A percentile compares a stretch with the other conserved stretches of the same genome.
These are phyloP conservation scores for Populus euphratica DNA, from an alignment of 345 rosid genomes.

Conservation along the genomic window DNA sequence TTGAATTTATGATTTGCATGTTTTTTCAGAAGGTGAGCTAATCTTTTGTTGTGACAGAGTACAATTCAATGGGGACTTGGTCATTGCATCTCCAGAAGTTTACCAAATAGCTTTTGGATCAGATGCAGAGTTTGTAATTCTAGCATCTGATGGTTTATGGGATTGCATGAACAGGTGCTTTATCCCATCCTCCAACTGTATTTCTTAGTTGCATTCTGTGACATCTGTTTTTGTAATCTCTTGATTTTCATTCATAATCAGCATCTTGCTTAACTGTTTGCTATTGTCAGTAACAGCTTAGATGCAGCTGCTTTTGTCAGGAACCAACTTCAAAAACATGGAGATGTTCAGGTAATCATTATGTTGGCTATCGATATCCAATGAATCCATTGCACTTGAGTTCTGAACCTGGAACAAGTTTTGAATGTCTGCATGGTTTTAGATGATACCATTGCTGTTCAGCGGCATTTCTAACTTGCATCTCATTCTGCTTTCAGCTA, in stretches of 20 bases:
- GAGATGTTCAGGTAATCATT: conserved; percentile 76
- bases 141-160: conserved; percentile 96
- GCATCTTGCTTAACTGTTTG: conserved; percentile 5
- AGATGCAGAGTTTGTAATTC: conserved; percentile 70
- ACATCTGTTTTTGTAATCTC: not conserved
- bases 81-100: conserved; percentile 72
- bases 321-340: conserved; percentile 74
- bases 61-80: conserved; percentile 65
- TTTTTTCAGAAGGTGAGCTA: conserved; percentile 1
- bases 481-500: conserved; percentile 45
- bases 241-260: not conserved
- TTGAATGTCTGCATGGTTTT: not conserved
- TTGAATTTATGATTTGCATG: not conserved
- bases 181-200: not conserved
- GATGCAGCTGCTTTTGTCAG: conserved; percentile 75
- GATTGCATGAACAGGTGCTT: conserved; percentile 81
- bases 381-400: not conserved
- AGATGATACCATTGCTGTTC: not conserved
- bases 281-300: conserved; percentile 45
- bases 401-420: not conserved
- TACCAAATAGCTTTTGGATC: conserved; percentile 60
- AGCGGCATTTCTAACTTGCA: conserved; percentile 6
- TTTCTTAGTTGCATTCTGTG: not conserved
- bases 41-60: conserved; percentile 42
- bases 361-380: not conserved